These are phyloP conservation scores for Catharanthus roseus DNA, from an alignment of 257 asterid genomes.

Conservation along the genomic window DNA sequence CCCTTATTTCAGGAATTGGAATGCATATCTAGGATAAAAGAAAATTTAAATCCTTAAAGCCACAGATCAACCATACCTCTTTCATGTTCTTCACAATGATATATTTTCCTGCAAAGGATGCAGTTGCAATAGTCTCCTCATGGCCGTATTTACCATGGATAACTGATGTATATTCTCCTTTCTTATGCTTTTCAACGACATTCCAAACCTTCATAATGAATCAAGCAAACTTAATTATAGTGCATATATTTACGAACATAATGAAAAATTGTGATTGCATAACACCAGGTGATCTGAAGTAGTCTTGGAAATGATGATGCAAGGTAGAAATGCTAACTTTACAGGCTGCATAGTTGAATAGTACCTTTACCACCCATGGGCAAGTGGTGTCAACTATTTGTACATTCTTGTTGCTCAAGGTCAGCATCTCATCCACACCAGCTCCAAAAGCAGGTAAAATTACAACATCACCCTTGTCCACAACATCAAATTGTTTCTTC, in stretches of 20 bases:
- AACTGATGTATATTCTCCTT: slow-evolving; percentile 87
- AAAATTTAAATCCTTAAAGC: neutral
- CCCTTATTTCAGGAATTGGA: neutral
- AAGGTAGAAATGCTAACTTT: neutral
- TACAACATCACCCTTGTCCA: slow-evolving; percentile 79
- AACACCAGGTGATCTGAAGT: neutral
- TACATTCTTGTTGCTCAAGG: slow-evolving; percentile 74
- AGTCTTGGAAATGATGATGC: neutral
- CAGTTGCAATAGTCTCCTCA: slow-evolving; percentile 97
- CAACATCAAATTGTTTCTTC: slow-evolving; percentile 60
- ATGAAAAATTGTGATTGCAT: neutral
- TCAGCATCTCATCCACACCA: slow-evolving; percentile 81
- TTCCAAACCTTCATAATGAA: slow-evolving; percentile 67
- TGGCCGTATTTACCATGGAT: slow-evolving; percentile 92
- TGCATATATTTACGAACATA: neutral
- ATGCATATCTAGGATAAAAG: neutral
- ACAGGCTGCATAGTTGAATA: neutral
- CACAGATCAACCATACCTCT: slow-evolving; percentile 50
- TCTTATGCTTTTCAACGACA: slow-evolving; percentile 91
- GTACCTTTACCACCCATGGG: slow-evolving; percentile 99
- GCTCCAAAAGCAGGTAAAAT: slow-evolving; percentile 98
- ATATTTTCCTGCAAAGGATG: slow-evolving; percentile 95
- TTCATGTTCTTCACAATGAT: slow-evolving; percentile 80
- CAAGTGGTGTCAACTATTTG: slow-evolving; percentile 98
- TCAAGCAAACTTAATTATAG: neutral